phyloP scores from a whole-genome alignment of 257 asterid genomes.

The Nemophila menziesii region DNA sequence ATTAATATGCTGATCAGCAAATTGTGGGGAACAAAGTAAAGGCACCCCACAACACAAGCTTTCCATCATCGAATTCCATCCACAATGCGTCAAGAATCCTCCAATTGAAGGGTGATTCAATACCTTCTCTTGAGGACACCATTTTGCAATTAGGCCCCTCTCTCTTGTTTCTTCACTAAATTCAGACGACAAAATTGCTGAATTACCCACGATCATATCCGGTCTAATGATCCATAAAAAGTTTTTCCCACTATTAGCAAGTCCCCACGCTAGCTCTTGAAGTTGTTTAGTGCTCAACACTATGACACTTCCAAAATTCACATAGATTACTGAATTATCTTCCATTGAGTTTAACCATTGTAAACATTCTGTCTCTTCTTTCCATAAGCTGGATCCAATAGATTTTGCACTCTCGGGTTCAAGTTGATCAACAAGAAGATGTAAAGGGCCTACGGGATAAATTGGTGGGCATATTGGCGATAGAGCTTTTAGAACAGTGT shows the following conservation, averaged over 20 bases:
- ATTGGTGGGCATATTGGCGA: slow-evolving; percentile 28
- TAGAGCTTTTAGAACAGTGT: slow-evolving; percentile 13
- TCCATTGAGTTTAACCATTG: slow-evolving; percentile 23
- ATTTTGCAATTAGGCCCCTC: slow-evolving; percentile 17
- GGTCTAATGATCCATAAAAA: slow-evolving; percentile 34
- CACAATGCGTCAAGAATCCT: slow-evolving; percentile 31
- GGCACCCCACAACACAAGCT: slow-evolving; percentile 34
- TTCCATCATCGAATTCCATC: slow-evolving; percentile 33
- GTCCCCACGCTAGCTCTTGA: slow-evolving; percentile 29
- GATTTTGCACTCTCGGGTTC: slow-evolving; percentile 9
- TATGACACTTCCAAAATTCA: slow-evolving; percentile 32
- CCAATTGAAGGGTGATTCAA: slow-evolving; percentile 23
- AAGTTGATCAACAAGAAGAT: slow-evolving; percentile 10
- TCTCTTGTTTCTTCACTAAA: slow-evolving; percentile 14
- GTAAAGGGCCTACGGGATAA: slow-evolving; percentile 33
- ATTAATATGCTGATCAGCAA: slow-evolving; percentile 32
- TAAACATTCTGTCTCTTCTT: slow-evolving; percentile 24
- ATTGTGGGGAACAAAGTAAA: slow-evolving; percentile 34
- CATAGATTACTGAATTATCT: slow-evolving; percentile 24
- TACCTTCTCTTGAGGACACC: slow-evolving; percentile 36
- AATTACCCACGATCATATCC: slow-evolving; percentile 18
- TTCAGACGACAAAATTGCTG: slow-evolving; percentile 10
- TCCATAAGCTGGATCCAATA: slow-evolving; percentile 21
- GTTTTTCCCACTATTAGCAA: slow-evolving; percentile 20
- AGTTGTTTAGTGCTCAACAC: slow-evolving; percentile 15